Percentiles rank a stretch among this genome's conserved stretches.
These are phyloP conservation scores for Colletotrichum euphorbiae DNA, from an alignment of 2,329 filamentous ascomycete species.

Conservation along the genomic window DNA sequence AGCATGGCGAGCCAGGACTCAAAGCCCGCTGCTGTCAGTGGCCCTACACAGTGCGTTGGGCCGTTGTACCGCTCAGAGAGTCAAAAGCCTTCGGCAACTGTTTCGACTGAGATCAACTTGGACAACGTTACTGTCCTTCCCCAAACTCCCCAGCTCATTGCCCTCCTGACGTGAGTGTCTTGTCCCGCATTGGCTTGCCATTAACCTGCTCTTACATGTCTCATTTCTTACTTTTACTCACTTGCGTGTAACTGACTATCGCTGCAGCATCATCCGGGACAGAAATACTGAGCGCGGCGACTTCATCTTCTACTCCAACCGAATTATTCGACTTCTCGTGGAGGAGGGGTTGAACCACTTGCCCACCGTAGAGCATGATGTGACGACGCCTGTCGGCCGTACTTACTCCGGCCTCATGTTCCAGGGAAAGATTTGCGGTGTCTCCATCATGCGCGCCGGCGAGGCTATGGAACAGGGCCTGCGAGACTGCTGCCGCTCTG, in stretches of 20 bases:
- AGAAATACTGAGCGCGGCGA: constrained; percentile 90
- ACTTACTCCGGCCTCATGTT: constrained; percentile 93
- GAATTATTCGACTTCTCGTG: constrained; percentile 95
- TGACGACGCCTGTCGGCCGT: constrained; percentile 91
- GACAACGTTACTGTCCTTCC: constrained; percentile 91
- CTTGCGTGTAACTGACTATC: constrained; percentile 10
- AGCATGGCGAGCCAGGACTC: constrained; percentile 30
- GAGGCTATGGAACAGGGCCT: constrained; percentile 99
- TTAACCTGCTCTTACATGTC: background rate
- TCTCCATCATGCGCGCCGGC: constrained; percentile 97
- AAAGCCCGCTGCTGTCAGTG: constrained; percentile 18
- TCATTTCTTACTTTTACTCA: background rate
- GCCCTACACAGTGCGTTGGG: constrained; percentile 74
- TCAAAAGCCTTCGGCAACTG: constrained; percentile 87
- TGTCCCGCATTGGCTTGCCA: background rate
- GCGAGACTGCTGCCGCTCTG: constrained; percentile 96
- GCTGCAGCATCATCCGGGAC: constrained; percentile 89
- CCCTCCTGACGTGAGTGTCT: constrained; percentile 87
- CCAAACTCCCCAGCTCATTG: constrained; percentile 97
- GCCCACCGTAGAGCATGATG: constrained; percentile 86
- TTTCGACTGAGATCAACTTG: constrained; percentile 83
- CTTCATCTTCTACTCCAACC: constrained; percentile 99
- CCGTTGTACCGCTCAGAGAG: constrained; percentile 81
- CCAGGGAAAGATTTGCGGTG: constrained; percentile 97
- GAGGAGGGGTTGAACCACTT: constrained; percentile 98